phyloP scores from a whole-genome alignment of 2,329 filamentous ascomycete species.

The Aspergillus viridinutans region DNA sequence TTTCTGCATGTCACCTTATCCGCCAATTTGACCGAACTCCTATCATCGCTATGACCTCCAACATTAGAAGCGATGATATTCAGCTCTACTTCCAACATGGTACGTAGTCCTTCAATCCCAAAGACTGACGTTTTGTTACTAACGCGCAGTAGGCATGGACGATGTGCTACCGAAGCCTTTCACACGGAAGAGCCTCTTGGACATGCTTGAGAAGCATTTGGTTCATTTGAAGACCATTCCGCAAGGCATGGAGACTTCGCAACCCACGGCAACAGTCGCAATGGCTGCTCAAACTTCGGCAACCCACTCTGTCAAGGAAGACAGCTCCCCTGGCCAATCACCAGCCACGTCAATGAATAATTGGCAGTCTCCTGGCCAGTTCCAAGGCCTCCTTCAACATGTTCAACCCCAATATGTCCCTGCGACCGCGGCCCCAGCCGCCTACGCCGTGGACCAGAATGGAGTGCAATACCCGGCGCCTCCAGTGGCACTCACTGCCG shows the following conservation, averaged over 20 bases:
- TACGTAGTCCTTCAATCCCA: slow-evolving; percentile 44
- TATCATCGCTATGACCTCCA: slow-evolving; percentile 98
- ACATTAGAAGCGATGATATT: slow-evolving; percentile 93
- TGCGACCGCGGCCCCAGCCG: slow-evolving; percentile 33
- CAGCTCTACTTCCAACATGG: slow-evolving; percentile 96
- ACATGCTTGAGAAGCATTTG: slow-evolving; percentile 84
- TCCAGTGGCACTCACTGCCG: slow-evolving; percentile 31
- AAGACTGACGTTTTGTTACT: slow-evolving; percentile 4
- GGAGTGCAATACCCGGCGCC: slow-evolving; percentile 38
- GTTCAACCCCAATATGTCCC: slow-evolving; percentile 42
- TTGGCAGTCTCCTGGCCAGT: slow-evolving; percentile 60
- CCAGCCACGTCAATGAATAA: slow-evolving; percentile 56
- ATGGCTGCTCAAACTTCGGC: slow-evolving; percentile 48
- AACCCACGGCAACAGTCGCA: slow-evolving; percentile 37
- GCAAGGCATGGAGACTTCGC: slow-evolving; percentile 52
- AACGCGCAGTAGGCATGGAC: slow-evolving; percentile 72
- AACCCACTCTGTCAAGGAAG: slow-evolving; percentile 57
- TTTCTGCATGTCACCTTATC: slow-evolving; percentile 90
- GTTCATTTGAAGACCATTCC: slow-evolving; percentile 71
- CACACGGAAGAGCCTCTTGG: slow-evolving; percentile 78
- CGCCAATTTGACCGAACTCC: slow-evolving; percentile 79
- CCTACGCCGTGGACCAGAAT: slow-evolving; percentile 38
- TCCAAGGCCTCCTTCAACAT: slow-evolving; percentile 50
- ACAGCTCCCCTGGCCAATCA: slow-evolving; percentile 60
- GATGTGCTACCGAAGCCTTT: slow-evolving; percentile 97